Base-by-base conservation (phyloP, 192 early-diverging fungal species). In the Coemansia sp. region DNA sequence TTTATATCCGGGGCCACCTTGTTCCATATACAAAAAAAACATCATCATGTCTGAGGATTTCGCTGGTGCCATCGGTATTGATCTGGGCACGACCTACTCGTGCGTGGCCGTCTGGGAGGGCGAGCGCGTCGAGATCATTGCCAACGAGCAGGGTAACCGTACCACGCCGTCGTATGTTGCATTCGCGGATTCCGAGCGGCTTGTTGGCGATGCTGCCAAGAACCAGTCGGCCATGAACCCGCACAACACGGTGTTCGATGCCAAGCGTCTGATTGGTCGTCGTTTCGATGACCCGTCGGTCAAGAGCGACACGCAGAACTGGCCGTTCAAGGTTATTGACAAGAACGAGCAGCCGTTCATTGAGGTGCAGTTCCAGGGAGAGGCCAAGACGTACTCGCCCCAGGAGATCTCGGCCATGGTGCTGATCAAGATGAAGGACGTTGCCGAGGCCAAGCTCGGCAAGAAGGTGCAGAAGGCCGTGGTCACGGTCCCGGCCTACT, bases 81-180 rank as follows among this genome's bases (percentile, higher is more conserved):
- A 96, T 82, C 80, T 96, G 67, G 94, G 94, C 61, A 96, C 94
- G 54, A 97, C 90, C 64, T 98, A 98, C 84, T 91, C 89, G 58
- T 90, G 86, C 65, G 86, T 90, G 55, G 87, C 79, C 78, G 85
- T 87, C 12, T 79, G 64, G 68, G 65, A 77, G 62, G 67, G 63
- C 42, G 73, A 76, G 54, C 78, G 78, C 22, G 76, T 76, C 35
- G 85, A 87, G 70, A 82, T 85, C 40, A 85, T 89, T 72, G 82
- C 85, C 63, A 91, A 89, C 79, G 86, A 89, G 74, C 86, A 89
- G 74, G 89, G 87, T 82, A 85, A 87, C 80, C 87, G 86, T 51
- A 89, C 86, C 47, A 89, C 87, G 36, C 87, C 87, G 51, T 91
- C 89, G 47, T 88, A 88, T 39, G 87, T 91, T 34, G 87, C 87